phyloP scores from a whole-genome alignment of 768 basidiomycete genomes.

The Mycena filopes region DNA sequence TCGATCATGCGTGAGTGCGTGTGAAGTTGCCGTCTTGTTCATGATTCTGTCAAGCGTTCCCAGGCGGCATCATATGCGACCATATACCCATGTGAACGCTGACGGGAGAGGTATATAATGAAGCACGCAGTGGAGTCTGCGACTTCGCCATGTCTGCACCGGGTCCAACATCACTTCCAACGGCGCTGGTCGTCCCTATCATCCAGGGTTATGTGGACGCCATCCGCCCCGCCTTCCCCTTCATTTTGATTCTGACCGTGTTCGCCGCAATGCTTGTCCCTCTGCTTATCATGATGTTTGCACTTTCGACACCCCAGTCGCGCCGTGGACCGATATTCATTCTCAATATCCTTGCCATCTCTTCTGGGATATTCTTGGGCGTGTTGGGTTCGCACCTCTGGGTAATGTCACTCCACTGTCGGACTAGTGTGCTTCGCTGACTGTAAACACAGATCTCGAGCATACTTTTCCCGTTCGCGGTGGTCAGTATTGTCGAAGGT shows the following conservation, averaged over 20 bases:
- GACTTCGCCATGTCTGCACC: too few species aligned
- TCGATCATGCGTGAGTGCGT: too few species aligned
- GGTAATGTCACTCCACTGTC: background rate
- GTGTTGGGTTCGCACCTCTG: background rate
- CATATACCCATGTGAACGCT: too few species aligned
- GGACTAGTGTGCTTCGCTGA: background rate
- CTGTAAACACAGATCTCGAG: background rate
- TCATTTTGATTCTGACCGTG: slow-evolving; percentile 8
- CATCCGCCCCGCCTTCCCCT: slow-evolving; percentile 10
- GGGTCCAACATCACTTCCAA: background rate
- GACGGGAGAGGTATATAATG: too few species aligned
- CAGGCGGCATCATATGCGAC: too few species aligned
- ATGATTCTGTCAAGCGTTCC: too few species aligned
- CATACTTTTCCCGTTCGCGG: slow-evolving; percentile 4
- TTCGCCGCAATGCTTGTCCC: slow-evolving; percentile 8
- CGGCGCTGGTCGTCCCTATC: slow-evolving; percentile 9
- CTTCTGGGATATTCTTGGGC: background rate
- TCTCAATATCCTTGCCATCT: slow-evolving; percentile 2
- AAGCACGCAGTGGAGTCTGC: too few species aligned
- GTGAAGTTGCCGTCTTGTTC: too few species aligned
- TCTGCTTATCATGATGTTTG: slow-evolving; percentile 11
- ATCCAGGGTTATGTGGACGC: slow-evolving; percentile 7
- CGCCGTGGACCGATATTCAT: slow-evolving; percentile 15
- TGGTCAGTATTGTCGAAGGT: background rate
- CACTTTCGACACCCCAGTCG: background rate